Evolutionary conservation across 306 rosid species (phyloP).

Genomic region (Fragaria iinumae): DNA sequence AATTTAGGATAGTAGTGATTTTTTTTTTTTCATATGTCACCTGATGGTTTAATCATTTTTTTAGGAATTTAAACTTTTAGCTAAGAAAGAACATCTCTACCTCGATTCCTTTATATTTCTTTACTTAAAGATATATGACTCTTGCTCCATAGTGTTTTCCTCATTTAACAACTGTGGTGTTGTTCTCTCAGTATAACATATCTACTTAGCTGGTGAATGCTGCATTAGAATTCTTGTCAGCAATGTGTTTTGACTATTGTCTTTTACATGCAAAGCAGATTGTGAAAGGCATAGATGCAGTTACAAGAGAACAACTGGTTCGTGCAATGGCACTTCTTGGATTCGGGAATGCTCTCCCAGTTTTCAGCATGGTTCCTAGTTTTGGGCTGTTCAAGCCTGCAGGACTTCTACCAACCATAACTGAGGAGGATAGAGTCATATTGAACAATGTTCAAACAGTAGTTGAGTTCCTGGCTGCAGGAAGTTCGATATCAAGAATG

Average conservation of each 20-base stretch:
- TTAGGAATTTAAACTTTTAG: background rate
- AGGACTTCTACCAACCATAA: conserved; percentile 76
- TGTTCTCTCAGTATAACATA: background rate
- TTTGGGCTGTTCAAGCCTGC: conserved; percentile 74
- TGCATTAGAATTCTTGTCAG: background rate
- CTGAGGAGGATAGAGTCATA: conserved; percentile 85
- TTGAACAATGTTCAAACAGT: conserved; percentile 87
- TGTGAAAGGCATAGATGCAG: conserved; percentile 94
- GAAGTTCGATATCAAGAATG: conserved; percentile 64
- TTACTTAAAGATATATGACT: background rate
- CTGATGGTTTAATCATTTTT: background rate
- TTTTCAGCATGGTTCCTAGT: conserved; percentile 85
- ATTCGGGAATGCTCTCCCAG: conserved; percentile 66
- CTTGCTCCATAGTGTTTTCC: background rate
- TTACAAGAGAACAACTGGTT: conserved; percentile 92
- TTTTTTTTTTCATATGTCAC: background rate
- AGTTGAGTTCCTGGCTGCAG: conserved; percentile 78
- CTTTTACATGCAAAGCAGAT: conserved; percentile 52
- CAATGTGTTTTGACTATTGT: conserved; percentile 1
- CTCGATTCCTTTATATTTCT: background rate
- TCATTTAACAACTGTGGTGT: background rate
- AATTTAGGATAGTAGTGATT: conserved; percentile 14
- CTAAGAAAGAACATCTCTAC: background rate
- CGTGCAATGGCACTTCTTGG: conserved; percentile 67
- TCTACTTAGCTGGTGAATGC: background rate